phyloP scores from a whole-genome alignment of 257 asterid species.

The Ophiorrhiza pumila region DNA sequence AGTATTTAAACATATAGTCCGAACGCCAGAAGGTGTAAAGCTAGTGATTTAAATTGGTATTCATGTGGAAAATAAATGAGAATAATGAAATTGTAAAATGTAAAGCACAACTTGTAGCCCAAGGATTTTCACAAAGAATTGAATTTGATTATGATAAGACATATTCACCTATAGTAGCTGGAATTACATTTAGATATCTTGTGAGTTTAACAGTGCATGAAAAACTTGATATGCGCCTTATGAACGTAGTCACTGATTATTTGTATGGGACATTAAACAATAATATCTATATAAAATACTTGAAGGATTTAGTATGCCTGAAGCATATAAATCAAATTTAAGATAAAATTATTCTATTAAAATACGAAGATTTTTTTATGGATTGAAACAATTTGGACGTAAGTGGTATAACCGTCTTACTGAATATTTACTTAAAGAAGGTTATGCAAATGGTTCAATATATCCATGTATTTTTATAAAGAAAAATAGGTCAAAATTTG shows the following conservation, averaged over 20 bases:
- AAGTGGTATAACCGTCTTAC: too few relatives aligned
- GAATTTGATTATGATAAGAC: not conserved
- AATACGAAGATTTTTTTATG: not conserved
- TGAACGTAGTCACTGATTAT: too few relatives aligned
- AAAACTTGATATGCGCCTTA: too few relatives aligned
- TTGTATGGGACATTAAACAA: too few relatives aligned
- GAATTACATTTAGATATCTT: not conserved
- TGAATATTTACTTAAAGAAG: not conserved
- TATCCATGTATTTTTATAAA: not conserved
- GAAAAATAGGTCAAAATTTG: not conserved
- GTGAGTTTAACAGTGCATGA: too few relatives aligned
- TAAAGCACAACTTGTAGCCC: not conserved
- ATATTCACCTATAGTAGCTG: not conserved
- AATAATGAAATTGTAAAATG: not conserved
- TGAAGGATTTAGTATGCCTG: too few relatives aligned
- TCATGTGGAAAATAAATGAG: not conserved
- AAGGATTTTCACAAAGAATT: not conserved
- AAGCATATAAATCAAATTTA: not conserved
- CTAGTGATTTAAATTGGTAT: not conserved
- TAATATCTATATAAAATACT: too few relatives aligned
- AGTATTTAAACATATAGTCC: too few relatives aligned
- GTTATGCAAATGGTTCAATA: not conserved
- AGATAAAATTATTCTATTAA: not conserved
- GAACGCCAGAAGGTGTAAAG: not conserved
- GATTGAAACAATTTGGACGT: too few relatives aligned